Base-by-base conservation (phyloP, 1,284 basidiomycete species). In the Sanghuangporus weigelae region DNA sequence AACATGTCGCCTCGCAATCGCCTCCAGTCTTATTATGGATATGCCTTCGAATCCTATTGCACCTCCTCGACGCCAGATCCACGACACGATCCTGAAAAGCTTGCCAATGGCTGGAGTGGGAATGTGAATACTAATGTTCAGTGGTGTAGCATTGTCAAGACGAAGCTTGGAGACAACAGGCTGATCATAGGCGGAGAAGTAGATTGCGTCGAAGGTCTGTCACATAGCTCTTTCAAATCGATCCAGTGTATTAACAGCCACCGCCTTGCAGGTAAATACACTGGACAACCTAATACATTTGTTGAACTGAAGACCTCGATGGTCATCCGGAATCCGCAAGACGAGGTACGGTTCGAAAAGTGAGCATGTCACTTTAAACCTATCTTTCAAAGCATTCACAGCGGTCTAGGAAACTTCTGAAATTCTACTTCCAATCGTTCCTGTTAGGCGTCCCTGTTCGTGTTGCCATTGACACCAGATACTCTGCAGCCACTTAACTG, bases 351-450 rank as follows among this genome's bases (percentile, higher is more conserved):
- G 61, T 98, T 98, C 69, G 93, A 96, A 73, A 90, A 88, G 93
- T 93, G 73, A 67, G 81, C 74, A 44, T 14, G n/a, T 19, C 23
- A 57, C 10, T 10, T 36, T 49, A 26, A 7, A 36, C 5, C 42
- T 40, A 26, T 55, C 11, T 23, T 11, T n/a, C 7, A 11, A 40
- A 26, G 6, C 26, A 42, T 14, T 62, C 76, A 39, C 42, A 31
- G 42, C 16, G n/a, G 21, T 71, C 64, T 69, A 90, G 89, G 73
- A 98, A 98, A 73, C 77, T 98, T 53, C 84, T 98, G 62, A 96
- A 96, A 72, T 95, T 96, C 76, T 98, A 96, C 82, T 89, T 96
- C 64, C 96, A 99, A 72, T 96, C 93, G 1, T 98, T 94, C 75
- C 81, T 98, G 19, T 82, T 98, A 48, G 95, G 95, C 50, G 89